Percentiles rank a stretch among this genome's conserved stretches.
These are phyloP conservation scores for Cercospora berteroae DNA, from an alignment of 2,329 filamentous ascomycete species.

Conservation along the genomic window DNA sequence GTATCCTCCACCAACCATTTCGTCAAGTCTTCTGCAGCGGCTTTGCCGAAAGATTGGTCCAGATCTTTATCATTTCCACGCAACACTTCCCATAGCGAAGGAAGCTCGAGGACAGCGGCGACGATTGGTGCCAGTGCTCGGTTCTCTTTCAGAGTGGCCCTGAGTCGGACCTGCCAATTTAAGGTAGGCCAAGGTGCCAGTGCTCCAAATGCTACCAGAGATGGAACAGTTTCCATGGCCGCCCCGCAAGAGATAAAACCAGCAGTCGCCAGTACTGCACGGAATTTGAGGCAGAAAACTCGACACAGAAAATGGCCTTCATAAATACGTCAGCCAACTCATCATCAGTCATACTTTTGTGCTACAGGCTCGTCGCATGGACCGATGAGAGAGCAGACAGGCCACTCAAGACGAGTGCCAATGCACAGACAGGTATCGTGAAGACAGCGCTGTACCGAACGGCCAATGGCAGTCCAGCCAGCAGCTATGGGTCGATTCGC, in stretches of 20 bases:
- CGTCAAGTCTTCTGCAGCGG: background rate
- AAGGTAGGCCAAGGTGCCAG: background rate
- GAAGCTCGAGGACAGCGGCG: slow-evolving; percentile 3
- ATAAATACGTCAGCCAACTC: background rate
- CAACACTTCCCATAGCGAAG: slow-evolving; percentile 1
- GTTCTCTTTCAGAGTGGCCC: background rate
- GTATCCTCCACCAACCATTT: background rate
- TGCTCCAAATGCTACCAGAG: slow-evolving; percentile 1
- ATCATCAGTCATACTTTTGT: background rate
- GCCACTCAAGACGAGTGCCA: background rate
- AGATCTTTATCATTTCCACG: background rate
- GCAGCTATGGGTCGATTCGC: background rate
- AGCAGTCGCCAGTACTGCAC: background rate
- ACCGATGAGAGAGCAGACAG: background rate
- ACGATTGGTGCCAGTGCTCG: background rate
- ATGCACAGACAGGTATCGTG: background rate
- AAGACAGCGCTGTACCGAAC: background rate
- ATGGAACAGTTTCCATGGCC: background rate
- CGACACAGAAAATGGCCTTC: background rate
- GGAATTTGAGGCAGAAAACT: background rate
- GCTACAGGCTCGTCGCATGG: background rate
- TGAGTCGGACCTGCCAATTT: background rate
- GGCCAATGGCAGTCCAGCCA: background rate
- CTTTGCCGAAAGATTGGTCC: background rate
- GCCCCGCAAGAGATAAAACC: background rate